phyloP scores from a whole-genome alignment of 768 basidiomycete genomes.

The Naganishia kalamii region DNA sequence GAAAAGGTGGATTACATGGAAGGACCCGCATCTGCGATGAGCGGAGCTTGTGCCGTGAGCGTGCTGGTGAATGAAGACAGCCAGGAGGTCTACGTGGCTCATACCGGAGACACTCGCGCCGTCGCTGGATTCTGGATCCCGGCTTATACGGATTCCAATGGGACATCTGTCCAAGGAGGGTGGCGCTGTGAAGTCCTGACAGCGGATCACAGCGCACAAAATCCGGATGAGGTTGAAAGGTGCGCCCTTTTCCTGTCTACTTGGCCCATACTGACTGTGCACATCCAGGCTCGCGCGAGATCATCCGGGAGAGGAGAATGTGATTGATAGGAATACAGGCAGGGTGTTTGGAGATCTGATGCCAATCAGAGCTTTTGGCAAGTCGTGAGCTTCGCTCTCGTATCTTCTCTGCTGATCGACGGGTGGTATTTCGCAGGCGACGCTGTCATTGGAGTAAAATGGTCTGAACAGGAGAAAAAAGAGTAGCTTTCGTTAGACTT shows the following conservation, averaged over 20 bases:
- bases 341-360: conserved; percentile 40
- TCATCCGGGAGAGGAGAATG: conserved; percentile 39
- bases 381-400: too few relatives aligned
- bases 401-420: too few relatives aligned
- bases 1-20: too few relatives aligned
- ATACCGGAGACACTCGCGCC: conserved; percentile 87
- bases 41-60: conserved; percentile 84
- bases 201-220: conserved; percentile 93
- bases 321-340: conserved; percentile 33
- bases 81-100: conserved; percentile 78
- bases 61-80: conserved; percentile 78
- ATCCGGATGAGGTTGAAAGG: conserved; percentile 75
- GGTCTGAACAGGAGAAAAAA: too few relatives aligned
- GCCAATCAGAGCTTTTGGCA: conserved; percentile 42
- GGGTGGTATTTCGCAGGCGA: too few relatives aligned
- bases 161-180: conserved; percentile 59
- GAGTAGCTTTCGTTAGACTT: too few relatives aligned
- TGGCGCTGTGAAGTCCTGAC: conserved; percentile 90
- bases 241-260: conserved; percentile 26
- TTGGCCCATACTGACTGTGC: background rate
- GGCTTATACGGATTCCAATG: conserved; percentile 24
- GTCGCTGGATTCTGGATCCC: conserved; percentile 90
- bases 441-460: too few relatives aligned
- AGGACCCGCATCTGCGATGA: conserved; percentile 70
- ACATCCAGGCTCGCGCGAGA: conserved; percentile 35